Evolutionary conservation across 1,139 yeast species (phyloP), one percentile per base, ranked within the genome.

Genomic region (Geotrichum carabidarum): DNA sequence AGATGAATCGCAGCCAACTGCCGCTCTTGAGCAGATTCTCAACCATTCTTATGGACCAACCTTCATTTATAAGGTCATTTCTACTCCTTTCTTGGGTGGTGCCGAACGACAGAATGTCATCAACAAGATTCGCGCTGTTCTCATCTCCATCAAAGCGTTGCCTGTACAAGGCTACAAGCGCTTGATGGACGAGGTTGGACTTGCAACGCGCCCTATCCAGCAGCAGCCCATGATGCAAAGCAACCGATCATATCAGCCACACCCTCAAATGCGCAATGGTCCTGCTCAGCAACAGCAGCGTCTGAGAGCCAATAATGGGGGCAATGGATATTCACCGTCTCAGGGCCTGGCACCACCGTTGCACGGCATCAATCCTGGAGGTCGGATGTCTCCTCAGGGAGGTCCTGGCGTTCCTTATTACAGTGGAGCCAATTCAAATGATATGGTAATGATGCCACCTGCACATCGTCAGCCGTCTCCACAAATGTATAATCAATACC

Each of bases 151-250:
- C 61, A 83, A 81, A 57, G 78, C 82, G 17, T 75, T 78, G 54
- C 78, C 78, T 37, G 71, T 71, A 40, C 95, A 88, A 66, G 88
- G 87, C 32, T 88, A 89, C 70, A 87, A 88, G 67, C 82, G 95
- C 61, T 74, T 93, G 57, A 81, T 91, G 81, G 98, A 93, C 62
- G 98, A 93, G 69, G 94, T 90, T 60, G 98, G 98, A 6, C 75
- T 91, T 52, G 63, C 67, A 14, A 56, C 57, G 4, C 38, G 56
- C 31, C 38, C 53, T 30, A 15, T 12, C 14, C 48, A 34, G 46
- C 32, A 32, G 5, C 14, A 34, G 17, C 9, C 18, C 17, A 30
- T 14, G 34, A 34, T n/a, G 11, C 15, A 14, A 18, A 32, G n/a
- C 40, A 44, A 44, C 38, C n/a, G 30, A 32, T 8, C 15, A n/a